Evolutionary conservation across 108 stramenopile genomes (phyloP).

Genomic region (Conticribra guillardii): DNA sequence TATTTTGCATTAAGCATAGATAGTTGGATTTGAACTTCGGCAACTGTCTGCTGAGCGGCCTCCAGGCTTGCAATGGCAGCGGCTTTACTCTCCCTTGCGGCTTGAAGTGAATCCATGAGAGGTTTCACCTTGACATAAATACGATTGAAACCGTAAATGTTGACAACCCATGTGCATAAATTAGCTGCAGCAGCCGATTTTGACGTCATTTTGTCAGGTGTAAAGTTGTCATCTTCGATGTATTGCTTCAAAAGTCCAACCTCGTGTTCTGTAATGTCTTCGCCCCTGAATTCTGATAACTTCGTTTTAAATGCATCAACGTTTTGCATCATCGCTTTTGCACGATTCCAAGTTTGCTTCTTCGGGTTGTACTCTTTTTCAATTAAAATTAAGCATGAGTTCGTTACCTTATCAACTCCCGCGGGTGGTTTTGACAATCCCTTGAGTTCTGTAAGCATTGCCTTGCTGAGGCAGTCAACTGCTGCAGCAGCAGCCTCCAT

Average conservation of each 20-base stretch:
- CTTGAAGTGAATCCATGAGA: conserved; percentile 85
- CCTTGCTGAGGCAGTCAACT: conserved; percentile 84
- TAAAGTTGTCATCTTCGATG: conserved; percentile 63
- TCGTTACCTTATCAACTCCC: conserved; percentile 83
- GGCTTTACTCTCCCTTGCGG: conserved; percentile 74
- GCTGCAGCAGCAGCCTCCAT: conserved; percentile 90
- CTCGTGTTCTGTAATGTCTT: conserved; percentile 78
- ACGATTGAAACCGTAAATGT: conserved; percentile 88
- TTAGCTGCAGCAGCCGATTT: conserved; percentile 90
- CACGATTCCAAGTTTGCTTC: conserved; percentile 79
- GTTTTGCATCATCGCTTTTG: conserved; percentile 92
- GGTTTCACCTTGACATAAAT: conserved; percentile 94
- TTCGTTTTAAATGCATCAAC: conserved; percentile 81
- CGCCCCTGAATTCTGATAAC: conserved; percentile 75
- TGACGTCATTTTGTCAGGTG: conserved; percentile 80
- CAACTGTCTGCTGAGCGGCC: conserved; percentile 71
- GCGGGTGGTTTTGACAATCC: conserved; percentile 77
- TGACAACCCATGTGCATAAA: conserved; percentile 88
- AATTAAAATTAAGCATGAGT: conserved; percentile 83
- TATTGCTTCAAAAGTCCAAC: conserved; percentile 60
- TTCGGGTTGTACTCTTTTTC: conserved; percentile 85
- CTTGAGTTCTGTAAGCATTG: conserved; percentile 90
- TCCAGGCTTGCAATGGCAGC: conserved; percentile 73
- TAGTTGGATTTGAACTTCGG: conserved; percentile 55
- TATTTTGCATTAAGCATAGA: conserved; percentile 58